phyloP scores from a whole-genome alignment of 441 rosid genomes.

The Populus hybrid region DNA sequence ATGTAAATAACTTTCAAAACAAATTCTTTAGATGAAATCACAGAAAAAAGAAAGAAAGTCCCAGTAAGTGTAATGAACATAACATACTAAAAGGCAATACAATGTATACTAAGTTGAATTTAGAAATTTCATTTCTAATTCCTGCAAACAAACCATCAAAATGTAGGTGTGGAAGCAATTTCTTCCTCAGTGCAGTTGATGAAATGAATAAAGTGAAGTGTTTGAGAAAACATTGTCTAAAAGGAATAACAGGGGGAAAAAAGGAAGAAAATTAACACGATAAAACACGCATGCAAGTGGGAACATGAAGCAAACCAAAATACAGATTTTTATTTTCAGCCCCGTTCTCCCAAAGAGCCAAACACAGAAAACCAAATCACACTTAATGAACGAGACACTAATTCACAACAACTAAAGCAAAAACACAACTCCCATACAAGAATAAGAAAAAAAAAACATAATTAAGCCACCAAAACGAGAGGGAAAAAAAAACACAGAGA shows the following conservation, averaged over 20 bases:
- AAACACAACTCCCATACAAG: neutral
- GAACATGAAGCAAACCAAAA: conserved; percentile 1
- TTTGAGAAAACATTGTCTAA: neutral
- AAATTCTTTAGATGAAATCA: too few species aligned
- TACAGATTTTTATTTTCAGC: neutral
- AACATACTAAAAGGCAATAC: neutral
- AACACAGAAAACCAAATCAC: neutral
- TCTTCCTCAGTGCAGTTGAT: neutral
- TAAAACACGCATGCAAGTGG: neutral
- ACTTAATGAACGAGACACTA: neutral
- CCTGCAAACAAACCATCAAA: neutral
- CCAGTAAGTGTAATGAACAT: too few species aligned
- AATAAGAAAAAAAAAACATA: neutral
- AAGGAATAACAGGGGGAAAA: neutral
- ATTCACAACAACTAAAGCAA: conserved; percentile 3
- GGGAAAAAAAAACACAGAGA: neutral
- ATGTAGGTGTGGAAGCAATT: neutral
- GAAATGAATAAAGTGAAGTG: neutral
- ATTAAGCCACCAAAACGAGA: neutral
- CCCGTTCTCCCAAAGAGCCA: neutral
- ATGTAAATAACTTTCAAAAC: too few species aligned
- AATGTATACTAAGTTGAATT: too few species aligned
- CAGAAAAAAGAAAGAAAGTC: too few species aligned
- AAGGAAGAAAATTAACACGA: too few species aligned
- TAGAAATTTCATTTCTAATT: conserved; percentile 20